phyloP scores from a whole-genome alignment of 169 alveolate species.

The Cryptosporidium sp. region DNA sequence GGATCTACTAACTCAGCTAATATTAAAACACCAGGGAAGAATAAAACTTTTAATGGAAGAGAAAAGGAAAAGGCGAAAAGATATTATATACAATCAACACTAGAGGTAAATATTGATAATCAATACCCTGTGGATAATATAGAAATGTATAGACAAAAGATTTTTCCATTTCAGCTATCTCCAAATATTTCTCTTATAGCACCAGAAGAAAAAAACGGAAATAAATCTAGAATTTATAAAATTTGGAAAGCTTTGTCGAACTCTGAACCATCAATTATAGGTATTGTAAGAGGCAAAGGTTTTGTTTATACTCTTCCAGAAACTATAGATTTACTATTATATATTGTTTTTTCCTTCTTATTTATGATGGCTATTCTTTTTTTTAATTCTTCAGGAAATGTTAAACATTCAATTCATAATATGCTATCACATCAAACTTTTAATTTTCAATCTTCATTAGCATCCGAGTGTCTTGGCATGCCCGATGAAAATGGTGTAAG shows the following conservation, averaged over 20 bases:
- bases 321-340: slow-evolving; percentile 31
- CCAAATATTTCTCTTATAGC: slow-evolving; percentile 40
- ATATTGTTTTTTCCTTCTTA: background rate
- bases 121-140: slow-evolving; percentile 42
- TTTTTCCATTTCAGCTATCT: slow-evolving; percentile 41
- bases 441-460: slow-evolving; percentile 24
- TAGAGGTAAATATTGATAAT: slow-evolving; percentile 64
- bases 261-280: slow-evolving; percentile 52
- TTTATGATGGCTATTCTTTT: slow-evolving; percentile 16
- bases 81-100: slow-evolving; percentile 48
- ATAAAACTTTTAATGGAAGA: background rate
- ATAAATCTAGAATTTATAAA: background rate
- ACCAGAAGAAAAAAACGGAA: slow-evolving; percentile 14
- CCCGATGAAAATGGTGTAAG: slow-evolving; percentile 44
- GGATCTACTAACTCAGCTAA: background rate
- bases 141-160: slow-evolving; percentile 62
- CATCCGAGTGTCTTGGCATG: slow-evolving; percentile 38
- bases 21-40: background rate
- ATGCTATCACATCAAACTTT: slow-evolving; percentile 24
- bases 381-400: slow-evolving; percentile 61
- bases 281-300: slow-evolving; percentile 40
- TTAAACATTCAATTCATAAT: slow-evolving; percentile 30
- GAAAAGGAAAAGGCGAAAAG: slow-evolving; percentile 35
- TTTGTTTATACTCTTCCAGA: slow-evolving; percentile 43
- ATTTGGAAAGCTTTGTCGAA: slow-evolving; percentile 50